Evolutionary conservation across 2,329 filamentous ascomycete species (phyloP), one percentile per base, ranked within the genome.

Genomic region (Ophiostoma triangulosporum): DNA sequence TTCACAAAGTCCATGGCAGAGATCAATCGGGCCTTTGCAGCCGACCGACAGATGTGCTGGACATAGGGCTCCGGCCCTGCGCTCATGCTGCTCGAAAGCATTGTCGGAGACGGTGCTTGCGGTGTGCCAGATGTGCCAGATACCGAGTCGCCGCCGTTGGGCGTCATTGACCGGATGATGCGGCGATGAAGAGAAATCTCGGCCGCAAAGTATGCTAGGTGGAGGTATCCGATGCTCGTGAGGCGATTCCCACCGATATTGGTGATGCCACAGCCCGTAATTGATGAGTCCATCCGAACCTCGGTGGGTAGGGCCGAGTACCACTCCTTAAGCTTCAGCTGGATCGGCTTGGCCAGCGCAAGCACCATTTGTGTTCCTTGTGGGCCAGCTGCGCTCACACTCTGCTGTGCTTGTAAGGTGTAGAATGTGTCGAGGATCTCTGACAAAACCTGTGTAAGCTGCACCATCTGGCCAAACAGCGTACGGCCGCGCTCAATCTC

Each of bases 1-100:
- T 96, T 96, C 62, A 95, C 89, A 68, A 96, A 95, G 66, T 97
- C 91, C 86, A 97, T 95, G 58, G 90, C 89, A 22, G 87, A 94
- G 64, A 96, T 95, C 32, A 97, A 77, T 6, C 91, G 84, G 0
- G 91, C 94, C 67, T 96, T 96, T 52, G 91, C 91, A 4, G 91
- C 91, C 54, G 84, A 90, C 52, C 91, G 88, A 68, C 90, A 95
- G 61, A 96, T 95, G 67, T 94, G 88, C 53, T 89, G 79, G 50
- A 95, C 81, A 62, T 96, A 95, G 0, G 84, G 78, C 64, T 95
- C 88, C 36, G 83, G 73, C 4, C 73, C 68, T 45, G 66, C 51
- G 31, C 49, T 52, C 53, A 65, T 60, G 58, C 60, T 64, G 52
- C 50, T 54, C 32, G 55, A 57, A 5, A 53, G 50, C 36, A 52